Percentiles rank a stretch among this genome's conserved stretches.
phyloP scores from a whole-genome alignment of 2,329 filamentous ascomycete genomes.

The Phoma sp. region DNA sequence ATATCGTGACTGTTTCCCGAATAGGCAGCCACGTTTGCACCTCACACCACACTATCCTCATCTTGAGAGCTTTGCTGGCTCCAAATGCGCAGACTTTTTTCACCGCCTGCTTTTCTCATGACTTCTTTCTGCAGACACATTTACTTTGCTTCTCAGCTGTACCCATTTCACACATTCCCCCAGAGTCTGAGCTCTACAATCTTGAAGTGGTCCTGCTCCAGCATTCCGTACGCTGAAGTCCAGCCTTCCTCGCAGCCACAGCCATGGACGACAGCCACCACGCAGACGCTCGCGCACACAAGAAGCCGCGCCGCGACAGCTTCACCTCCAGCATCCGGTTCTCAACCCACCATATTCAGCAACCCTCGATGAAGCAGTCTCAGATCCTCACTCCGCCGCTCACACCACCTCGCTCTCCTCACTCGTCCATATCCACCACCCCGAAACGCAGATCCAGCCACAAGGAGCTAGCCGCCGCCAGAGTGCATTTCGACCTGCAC shows the following conservation, averaged over 20 bases:
- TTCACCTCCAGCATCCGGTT: not conserved
- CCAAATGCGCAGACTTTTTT: not conserved
- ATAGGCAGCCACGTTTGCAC: conserved; percentile 32
- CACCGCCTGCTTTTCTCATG: not conserved
- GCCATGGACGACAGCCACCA: conserved; percentile 11
- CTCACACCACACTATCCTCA: not conserved
- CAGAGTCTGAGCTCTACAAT: conserved; percentile 18
- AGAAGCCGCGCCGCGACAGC: conserved; percentile 1
- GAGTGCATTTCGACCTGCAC: conserved; percentile 21
- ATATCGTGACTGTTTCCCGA: conserved; percentile 37
- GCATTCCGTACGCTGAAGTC: not conserved
- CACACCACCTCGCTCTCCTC: conserved; percentile 7
- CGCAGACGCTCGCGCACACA: not conserved
- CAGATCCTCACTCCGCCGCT: conserved; percentile 4
- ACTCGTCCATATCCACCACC: not conserved
- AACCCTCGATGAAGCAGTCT: conserved; percentile 3
- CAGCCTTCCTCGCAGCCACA: not conserved
- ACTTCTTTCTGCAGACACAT: conserved; percentile 4
- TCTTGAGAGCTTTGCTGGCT: not conserved
- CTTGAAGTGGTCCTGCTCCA: conserved; percentile 5
- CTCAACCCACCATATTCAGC: not conserved
- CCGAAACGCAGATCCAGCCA: not conserved
- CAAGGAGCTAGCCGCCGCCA: not conserved
- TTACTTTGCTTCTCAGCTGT: conserved; percentile 4
- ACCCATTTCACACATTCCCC: conserved; percentile 23